Evolutionary conservation across 1,284 basidiomycete species (phyloP).

Genomic region (Trichosporon sp.): DNA sequence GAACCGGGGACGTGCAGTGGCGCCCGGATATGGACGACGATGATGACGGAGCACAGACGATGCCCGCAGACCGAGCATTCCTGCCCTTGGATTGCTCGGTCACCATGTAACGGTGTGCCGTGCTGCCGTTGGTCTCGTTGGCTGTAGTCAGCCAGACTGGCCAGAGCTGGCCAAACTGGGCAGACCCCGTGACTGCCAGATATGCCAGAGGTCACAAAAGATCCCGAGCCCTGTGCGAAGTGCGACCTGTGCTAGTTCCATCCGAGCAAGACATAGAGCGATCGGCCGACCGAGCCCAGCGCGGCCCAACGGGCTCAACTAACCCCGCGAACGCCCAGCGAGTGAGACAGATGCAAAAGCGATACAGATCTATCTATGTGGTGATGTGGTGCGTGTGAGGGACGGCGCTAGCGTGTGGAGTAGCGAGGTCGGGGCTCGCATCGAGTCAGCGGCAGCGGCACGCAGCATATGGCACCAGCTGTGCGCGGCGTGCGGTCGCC

Average conservation of each 20-base stretch:
- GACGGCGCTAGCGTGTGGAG: not conserved
- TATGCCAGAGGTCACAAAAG: not conserved
- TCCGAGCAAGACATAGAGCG: not conserved
- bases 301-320: too few species aligned
- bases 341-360: not conserved
- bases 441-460: not conserved
- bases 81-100: conserved; percentile 3
- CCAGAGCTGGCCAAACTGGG: not conserved
- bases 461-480: too few species aligned
- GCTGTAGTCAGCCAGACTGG: conserved; percentile 6
- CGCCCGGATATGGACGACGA: not conserved
- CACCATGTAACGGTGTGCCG: conserved; percentile 1
- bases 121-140: not conserved
- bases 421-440: not conserved
- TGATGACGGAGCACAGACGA: not conserved
- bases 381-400: not conserved
- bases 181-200: not conserved
- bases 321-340: too few species aligned
- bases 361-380: conserved; percentile 14
- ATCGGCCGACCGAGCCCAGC: conserved; percentile 4
- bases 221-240: not conserved
- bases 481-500: not conserved
- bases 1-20: too few species aligned
- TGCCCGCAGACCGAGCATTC: conserved; percentile 8
- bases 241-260: not conserved